A percentile compares a stretch with the other conserved stretches of the same genome.
Conservation (phyloP, 2,329 filamentous ascomycete species). For the Aureobasidium sp. region DNA sequence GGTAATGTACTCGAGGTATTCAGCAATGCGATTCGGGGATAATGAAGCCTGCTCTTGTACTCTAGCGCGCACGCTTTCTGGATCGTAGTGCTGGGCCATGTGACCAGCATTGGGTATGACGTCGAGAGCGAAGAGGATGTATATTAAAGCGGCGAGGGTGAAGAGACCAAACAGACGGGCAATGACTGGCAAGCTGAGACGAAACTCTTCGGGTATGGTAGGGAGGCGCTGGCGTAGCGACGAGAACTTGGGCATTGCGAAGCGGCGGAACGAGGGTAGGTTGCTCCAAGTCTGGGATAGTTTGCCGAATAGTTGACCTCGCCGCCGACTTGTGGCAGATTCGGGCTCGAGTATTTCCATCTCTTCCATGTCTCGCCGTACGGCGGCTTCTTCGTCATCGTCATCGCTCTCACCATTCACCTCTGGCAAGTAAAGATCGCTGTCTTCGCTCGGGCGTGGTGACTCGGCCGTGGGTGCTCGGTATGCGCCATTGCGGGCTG, state of each 20-base stretch:
- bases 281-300: constrained; percentile 51
- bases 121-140: constrained; percentile 78
- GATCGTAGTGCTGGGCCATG: constrained; percentile 66
- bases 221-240: constrained; percentile 24
- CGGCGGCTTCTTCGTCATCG: constrained; percentile 45
- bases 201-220: constrained; percentile 39
- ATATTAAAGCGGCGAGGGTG: constrained; percentile 68
- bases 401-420: constrained; percentile 43
- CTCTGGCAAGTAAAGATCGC: constrained; percentile 43
- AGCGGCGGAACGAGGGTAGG: constrained; percentile 40
- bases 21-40: constrained; percentile 53
- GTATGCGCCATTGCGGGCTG: constrained; percentile 49
- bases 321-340: constrained; percentile 18
- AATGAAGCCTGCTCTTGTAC: constrained; percentile 57
- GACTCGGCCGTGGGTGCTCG: constrained; percentile 77
- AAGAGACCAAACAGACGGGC: constrained; percentile 67
- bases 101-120: constrained; percentile 62
- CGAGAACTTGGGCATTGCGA: constrained; percentile 28
- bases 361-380: constrained; percentile 79
- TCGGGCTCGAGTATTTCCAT: constrained; percentile 68
- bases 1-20: constrained; percentile 69
- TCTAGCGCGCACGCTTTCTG: constrained; percentile 70
- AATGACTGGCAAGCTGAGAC: constrained; percentile 55
- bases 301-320: constrained; percentile 37
- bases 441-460: constrained; percentile 54